These are phyloP conservation scores for Fraxinus floribunda DNA, from an alignment of 305 asterid genomes.

Conservation along the genomic window DNA sequence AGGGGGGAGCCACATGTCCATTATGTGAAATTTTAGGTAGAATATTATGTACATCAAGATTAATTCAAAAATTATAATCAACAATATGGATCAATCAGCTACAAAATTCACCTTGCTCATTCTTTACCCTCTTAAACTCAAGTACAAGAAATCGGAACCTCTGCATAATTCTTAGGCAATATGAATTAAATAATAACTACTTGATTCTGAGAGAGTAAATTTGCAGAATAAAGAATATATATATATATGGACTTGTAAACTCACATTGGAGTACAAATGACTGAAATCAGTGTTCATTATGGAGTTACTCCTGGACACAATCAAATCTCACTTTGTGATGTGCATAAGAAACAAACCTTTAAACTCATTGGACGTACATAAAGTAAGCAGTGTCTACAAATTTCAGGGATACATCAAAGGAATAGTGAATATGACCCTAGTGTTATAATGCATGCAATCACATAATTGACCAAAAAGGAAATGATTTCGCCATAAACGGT, in stretches of 20 bases:
- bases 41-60: no score
- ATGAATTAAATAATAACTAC: background rate
- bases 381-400: background rate
- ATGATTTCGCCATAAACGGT: background rate
- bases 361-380: background rate
- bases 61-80: background rate
- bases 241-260: background rate
- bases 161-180: background rate
- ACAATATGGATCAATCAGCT: background rate
- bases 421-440: background rate
- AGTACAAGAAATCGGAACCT: background rate
- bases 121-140: background rate
- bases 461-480: background rate
- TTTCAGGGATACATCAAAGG: background rate
- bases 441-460: background rate
- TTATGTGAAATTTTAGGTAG: no score
- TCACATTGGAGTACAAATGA: background rate
- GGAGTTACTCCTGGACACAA: background rate
- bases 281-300: background rate
- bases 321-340: background rate
- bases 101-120: background rate
- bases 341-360: background rate
- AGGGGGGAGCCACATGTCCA: no score
- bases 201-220: background rate
- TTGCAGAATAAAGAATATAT: background rate